These are phyloP conservation scores for Exidia glandulosa DNA, from an alignment of 768 basidiomycete species.

Conservation along the genomic window DNA sequence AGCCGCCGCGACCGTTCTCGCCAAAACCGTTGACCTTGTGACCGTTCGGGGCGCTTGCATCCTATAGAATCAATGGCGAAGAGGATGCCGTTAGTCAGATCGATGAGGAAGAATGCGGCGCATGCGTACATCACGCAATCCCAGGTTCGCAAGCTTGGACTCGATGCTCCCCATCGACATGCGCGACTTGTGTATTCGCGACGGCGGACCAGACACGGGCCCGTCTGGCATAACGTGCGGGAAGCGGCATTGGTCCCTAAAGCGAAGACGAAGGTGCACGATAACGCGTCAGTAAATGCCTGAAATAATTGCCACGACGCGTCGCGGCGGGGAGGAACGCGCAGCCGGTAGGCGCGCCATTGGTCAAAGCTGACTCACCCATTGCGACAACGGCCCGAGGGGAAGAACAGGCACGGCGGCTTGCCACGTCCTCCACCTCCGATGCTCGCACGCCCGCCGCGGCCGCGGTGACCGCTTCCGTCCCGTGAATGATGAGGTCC, in stretches of 20 bases:
- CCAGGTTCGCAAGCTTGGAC: conserved; percentile 47
- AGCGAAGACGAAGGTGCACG: neutral
- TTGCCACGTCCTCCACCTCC: conserved; percentile 32
- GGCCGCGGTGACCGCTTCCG: conserved; percentile 5
- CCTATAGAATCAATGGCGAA: conserved; percentile 29
- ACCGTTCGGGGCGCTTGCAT: neutral
- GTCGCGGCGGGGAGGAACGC: neutral
- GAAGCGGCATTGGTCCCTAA: conserved; percentile 75
- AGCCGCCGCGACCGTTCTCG: neutral
- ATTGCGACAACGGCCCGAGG: conserved; percentile 80
- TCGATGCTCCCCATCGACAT: conserved; percentile 25
- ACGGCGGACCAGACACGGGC: neutral
- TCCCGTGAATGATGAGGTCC: neutral
- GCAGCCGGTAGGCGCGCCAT: neutral
- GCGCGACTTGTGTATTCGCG: neutral
- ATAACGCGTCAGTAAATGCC: neutral
- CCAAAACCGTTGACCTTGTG: conserved; percentile 1
- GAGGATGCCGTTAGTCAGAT: neutral
- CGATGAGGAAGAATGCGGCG: conserved; percentile 11
- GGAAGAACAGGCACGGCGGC: conserved; percentile 79
- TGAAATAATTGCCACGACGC: neutral
- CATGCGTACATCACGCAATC: conserved; percentile 45
- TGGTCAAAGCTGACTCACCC: conserved; percentile 40
- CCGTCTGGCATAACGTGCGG: conserved; percentile 61
- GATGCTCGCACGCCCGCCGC: conserved; percentile 1